These are phyloP conservation scores for Pseudogymnoascus sp. DNA, from an alignment of 2,329 filamentous ascomycete genomes.

Conservation along the genomic window DNA sequence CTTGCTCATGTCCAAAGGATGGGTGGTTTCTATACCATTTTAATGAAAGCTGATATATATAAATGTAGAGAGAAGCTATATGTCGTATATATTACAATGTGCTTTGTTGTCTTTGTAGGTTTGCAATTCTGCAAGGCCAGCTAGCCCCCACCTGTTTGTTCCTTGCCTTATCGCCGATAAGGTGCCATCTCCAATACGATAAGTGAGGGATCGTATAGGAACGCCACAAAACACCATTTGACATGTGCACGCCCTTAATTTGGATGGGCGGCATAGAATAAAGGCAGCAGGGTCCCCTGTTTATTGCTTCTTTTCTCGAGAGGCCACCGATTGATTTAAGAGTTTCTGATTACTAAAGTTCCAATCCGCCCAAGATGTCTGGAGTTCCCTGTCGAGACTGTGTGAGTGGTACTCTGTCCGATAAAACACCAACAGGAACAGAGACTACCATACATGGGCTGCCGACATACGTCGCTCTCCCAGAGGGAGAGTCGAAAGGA, in stretches of 20 bases:
- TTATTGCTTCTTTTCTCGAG: not conserved
- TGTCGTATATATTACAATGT: not conserved
- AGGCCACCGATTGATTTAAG: not conserved
- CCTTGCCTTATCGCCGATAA: not conserved
- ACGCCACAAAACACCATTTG: not conserved
- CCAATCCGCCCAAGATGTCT: not conserved
- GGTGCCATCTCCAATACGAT: not conserved
- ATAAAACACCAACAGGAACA: conserved; percentile 31
- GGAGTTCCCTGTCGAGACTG: conserved; percentile 22
- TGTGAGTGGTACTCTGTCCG: conserved; percentile 32
- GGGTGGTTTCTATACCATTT: not conserved
- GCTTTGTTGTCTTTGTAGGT: not conserved
- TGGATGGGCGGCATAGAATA: not conserved
- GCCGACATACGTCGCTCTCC: conserved; percentile 35
- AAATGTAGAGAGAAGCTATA: not conserved
- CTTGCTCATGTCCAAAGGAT: not conserved
- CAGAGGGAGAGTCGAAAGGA: conserved; percentile 30
- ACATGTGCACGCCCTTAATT: not conserved
- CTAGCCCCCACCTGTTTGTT: not conserved
- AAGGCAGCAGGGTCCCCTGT: not conserved
- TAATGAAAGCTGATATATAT: not conserved
- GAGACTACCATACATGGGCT: conserved; percentile 36
- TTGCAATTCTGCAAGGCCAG: not conserved
- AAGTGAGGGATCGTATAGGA: not conserved
- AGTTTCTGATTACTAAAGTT: not conserved